phyloP scores from a whole-genome alignment of 768 basidiomycete genomes.

The Boletus reticulatus region DNA sequence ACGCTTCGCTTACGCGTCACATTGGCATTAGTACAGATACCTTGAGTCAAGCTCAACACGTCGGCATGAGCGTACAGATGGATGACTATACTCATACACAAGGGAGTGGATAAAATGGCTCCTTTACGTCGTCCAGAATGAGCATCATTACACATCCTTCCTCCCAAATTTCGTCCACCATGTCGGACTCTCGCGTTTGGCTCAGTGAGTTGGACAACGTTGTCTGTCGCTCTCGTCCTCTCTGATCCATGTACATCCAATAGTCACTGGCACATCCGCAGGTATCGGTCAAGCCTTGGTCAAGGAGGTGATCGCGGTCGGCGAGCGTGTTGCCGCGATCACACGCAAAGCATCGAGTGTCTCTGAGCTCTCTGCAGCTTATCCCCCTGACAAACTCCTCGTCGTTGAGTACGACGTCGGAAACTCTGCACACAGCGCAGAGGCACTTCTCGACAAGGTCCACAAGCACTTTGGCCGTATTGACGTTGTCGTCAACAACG shows the following conservation, averaged over 20 bases:
- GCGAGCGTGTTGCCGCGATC: constrained; percentile 30
- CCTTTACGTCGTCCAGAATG: not conserved
- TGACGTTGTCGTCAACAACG: constrained; percentile 36
- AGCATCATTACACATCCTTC: not conserved
- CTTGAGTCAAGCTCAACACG: too few species aligned
- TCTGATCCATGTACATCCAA: not conserved
- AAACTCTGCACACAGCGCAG: constrained; percentile 13
- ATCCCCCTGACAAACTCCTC: constrained; percentile 22
- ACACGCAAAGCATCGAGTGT: constrained; percentile 25
- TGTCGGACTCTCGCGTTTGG: constrained; percentile 25
- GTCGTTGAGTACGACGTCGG: constrained; percentile 32
- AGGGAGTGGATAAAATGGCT: constrained; percentile 10
- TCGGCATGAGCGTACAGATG: too few species aligned
- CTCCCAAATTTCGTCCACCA: not conserved
- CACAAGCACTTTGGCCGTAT: constrained; percentile 29
- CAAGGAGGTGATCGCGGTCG: constrained; percentile 23
- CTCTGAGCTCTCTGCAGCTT: constrained; percentile 12
- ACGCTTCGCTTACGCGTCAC: too few species aligned
- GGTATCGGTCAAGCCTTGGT: constrained; percentile 38
- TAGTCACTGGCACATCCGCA: constrained; percentile 42
- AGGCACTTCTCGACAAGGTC: constrained; percentile 20
- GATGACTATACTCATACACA: too few species aligned
- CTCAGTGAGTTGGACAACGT: constrained; percentile 9
- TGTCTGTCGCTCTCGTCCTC: not conserved
- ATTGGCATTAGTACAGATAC: too few species aligned